Percentiles rank a stretch among this genome's conserved stretches.
Evolutionary conservation across 2,329 filamentous ascomycete species (phyloP).

Genomic region (Rhytidhysteron rufulum): DNA sequence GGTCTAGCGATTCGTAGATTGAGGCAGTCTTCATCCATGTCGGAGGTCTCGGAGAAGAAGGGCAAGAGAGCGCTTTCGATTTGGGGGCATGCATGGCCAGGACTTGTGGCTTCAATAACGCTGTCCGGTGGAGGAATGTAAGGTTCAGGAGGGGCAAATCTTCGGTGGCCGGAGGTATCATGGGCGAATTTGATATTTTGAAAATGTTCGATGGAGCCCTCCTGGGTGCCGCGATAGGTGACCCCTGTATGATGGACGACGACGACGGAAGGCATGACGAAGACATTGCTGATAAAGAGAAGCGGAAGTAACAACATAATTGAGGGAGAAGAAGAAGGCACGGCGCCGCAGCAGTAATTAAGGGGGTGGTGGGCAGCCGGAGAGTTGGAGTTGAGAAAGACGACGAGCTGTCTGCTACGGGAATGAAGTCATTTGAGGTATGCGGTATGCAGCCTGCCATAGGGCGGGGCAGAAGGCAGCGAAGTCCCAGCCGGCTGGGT

Average conservation of each 20-base stretch:
- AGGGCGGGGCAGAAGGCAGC: no score
- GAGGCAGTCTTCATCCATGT: constrained; percentile 24
- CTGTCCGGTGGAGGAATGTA: constrained; percentile 4
- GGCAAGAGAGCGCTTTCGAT: constrained; percentile 6
- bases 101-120: constrained; percentile 5
- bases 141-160: constrained; percentile 9
- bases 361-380: no score
- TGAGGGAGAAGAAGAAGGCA: no score
- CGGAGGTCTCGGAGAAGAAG: constrained; percentile 7
- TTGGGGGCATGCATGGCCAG: constrained; percentile 9
- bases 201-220: constrained; percentile 7
- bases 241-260: background rate
- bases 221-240: constrained; percentile 3
- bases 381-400: no score
- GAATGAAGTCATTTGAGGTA: no score
- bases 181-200: constrained; percentile 10
- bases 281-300: background rate
- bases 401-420: no score
- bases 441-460: no score
- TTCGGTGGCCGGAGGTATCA: constrained; percentile 5
- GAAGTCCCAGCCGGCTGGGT: no score
- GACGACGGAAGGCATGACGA: background rate
- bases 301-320: background rate
- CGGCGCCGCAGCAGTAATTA: no score
- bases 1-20: constrained; percentile 7